Evolutionary conservation across 768 basidiomycete species (phyloP), one percentile per base, ranked within the genome.

Genomic region (Serendipita vermifera): DNA sequence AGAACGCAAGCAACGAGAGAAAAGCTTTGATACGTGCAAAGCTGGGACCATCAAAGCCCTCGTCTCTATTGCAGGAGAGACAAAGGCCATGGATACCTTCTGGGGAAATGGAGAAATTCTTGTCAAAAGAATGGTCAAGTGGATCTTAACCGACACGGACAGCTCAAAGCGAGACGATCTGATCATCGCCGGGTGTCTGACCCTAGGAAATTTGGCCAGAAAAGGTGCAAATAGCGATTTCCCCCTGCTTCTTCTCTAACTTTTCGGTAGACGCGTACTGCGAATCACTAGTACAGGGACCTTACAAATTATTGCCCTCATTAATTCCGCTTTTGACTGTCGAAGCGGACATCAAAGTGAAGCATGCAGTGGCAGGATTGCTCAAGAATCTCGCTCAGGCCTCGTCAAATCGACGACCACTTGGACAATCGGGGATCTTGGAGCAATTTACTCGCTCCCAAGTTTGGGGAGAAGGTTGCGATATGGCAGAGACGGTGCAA

Each of bases 401-500:
- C 33, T 65, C 73, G 27, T 62, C 68, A 2, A 86, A 89, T 58
- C 80, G 82, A 29, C 68, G 69, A 5, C 66, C 77, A 5, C 71
- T 97, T 9, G 76, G 76, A 17, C 69, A 80, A 27, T 79, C 80
- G 11, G 76, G 76, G 20, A 72, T 93, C 33, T 72, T 94, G 36
- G 77, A 77, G 38, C 68, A 72, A 17, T 74, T 93, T 20, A 69
- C 77, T 4, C 68, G 69, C 31, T 86, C 83, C 54, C 77, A 77
- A 3, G 75, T 87, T 15, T 94, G 81, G 80, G 77, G 76, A 40
- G 76, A 80, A 58, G 78, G 77, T 59, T 69, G 77, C n/a, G 88
- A 94, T 66, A 81, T 91, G 75, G 83, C 85, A 4, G 85, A 90
- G 55, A 77, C 87, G 22, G 81, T 97, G 1, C 94, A 98, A 67